Evolutionary conservation across 495 filamentous ascomycete species (phyloP).

Genomic region (Saxophila tyrrhenica): DNA sequence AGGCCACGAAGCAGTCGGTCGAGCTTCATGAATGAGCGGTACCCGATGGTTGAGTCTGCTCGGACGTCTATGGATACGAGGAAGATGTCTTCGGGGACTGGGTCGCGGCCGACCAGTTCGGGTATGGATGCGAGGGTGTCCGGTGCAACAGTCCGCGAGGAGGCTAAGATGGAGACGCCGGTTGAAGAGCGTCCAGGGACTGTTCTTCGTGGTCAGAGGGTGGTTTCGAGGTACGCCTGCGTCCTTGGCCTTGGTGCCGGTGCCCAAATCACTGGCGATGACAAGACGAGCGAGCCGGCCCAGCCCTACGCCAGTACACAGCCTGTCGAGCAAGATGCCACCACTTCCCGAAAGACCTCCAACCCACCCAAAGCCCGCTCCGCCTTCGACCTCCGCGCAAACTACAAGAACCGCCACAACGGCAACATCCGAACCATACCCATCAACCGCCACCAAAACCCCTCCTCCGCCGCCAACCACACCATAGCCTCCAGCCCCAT

Average conservation of each 20-base stretch:
- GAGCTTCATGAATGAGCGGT: conserved; percentile 29
- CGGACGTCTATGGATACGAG: conserved; percentile 13
- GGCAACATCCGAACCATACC: background rate
- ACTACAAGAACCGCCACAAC: conserved; percentile 9
- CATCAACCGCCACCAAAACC: background rate
- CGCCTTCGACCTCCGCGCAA: conserved; percentile 25
- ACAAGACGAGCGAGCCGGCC: background rate
- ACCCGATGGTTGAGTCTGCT: conserved; percentile 22
- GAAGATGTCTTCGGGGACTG: background rate
- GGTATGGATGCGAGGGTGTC: background rate
- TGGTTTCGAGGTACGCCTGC: background rate
- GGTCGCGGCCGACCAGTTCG: background rate
- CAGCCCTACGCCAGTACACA: too few species aligned
- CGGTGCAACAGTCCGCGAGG: background rate
- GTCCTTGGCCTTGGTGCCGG: background rate
- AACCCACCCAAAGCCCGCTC: conserved; percentile 16
- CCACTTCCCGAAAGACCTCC: too few species aligned
- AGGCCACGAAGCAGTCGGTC: conserved; percentile 3
- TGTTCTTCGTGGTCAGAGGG: background rate
- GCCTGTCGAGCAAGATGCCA: too few species aligned
- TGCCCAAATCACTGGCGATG: background rate
- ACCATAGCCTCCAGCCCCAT: background rate
- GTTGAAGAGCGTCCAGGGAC: background rate
- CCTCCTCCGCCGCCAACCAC: background rate
- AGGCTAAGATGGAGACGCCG: background rate